phyloP scores from a whole-genome alignment of 257 asterid species.

The Nicotiana benthamiana region DNA sequence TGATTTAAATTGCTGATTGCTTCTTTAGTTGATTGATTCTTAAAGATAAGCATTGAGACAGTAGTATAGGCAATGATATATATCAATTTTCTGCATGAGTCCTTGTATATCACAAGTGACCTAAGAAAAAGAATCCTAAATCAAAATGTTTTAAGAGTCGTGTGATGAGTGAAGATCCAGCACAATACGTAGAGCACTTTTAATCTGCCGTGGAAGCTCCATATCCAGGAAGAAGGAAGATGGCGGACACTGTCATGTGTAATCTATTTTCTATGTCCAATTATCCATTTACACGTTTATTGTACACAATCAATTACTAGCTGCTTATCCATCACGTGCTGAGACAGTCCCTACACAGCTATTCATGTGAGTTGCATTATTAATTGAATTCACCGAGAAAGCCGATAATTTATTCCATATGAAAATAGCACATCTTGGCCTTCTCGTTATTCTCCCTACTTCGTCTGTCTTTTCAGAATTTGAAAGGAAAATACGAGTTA shows the following conservation, averaged over 20 bases:
- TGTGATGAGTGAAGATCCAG: not conserved
- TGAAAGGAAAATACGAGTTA: not conserved
- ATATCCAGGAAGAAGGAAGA: not conserved
- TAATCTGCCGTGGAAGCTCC: not conserved
- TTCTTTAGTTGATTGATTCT: not conserved
- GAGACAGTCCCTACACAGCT: not conserved
- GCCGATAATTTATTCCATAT: not conserved
- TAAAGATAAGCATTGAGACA: not conserved
- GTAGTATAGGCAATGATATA: not conserved
- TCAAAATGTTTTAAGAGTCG: not conserved
- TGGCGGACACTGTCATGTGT: not conserved
- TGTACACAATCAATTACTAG: not conserved
- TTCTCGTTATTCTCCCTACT: not conserved
- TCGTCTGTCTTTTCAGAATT: not conserved
- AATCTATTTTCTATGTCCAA: not conserved
- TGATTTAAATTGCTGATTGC: not conserved
- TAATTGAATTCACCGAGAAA: not conserved
- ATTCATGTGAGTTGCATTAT: slow-evolving; percentile 7
- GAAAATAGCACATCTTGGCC: not conserved
- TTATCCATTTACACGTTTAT: not conserved
- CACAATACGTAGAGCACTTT: not conserved
- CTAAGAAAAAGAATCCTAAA: not conserved
- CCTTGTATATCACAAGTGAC: not conserved
- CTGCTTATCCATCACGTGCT: not conserved
- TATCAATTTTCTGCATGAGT: not conserved